Base-by-base conservation (phyloP, 805 yeast species). In the Ogataea siamensis region DNA sequence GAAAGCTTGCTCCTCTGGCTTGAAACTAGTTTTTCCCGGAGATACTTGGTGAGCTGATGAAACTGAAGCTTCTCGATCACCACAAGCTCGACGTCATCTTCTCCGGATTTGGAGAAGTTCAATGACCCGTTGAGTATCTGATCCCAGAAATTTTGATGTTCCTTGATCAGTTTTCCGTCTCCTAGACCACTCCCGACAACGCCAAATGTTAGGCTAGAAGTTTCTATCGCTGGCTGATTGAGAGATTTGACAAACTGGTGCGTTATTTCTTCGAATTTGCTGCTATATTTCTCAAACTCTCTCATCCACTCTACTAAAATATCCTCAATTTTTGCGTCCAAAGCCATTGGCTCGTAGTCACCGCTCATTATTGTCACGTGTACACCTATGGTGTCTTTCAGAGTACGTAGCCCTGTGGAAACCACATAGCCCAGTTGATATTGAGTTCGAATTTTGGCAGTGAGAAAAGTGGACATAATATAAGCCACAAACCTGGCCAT, bases 381-480 rank as follows among this genome's bases (percentile, higher is more conserved):
- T 3, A 82, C 42, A 1, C 91, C 91, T 21, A 73, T 56, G 0
- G 80, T 71, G 15, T 68, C 65, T 37, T 78, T 63, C 19, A 76
- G 55, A 0, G 72, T 49, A 42, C 84, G 60, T 17, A 70, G 39
- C 0, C 87, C 87, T 14, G 80, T 74, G n/a, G 71, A 47, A 0
- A 80, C 76, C 5, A 71, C 66, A 52, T 83, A 83, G 0, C 87
- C 89, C 38, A 83, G 55, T 45, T 78, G 83, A 41, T 68, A 70
- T 47, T 70, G 71, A 13, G 67, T 68, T 43, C 89, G 60, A 12
- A 83, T 56, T 32, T 73, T 78, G 2, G 69, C 61, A 1, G 64
- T 57, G 13, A 76, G 61, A 1, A 68, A 58, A 6, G 64, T 45
- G 0, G 76, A 63, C 47, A 82, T 49, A n/a, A 73, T 34, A 52